Base-by-base conservation (phyloP, 169 alveolate species). In the Plasmodium yoelii region DNA sequence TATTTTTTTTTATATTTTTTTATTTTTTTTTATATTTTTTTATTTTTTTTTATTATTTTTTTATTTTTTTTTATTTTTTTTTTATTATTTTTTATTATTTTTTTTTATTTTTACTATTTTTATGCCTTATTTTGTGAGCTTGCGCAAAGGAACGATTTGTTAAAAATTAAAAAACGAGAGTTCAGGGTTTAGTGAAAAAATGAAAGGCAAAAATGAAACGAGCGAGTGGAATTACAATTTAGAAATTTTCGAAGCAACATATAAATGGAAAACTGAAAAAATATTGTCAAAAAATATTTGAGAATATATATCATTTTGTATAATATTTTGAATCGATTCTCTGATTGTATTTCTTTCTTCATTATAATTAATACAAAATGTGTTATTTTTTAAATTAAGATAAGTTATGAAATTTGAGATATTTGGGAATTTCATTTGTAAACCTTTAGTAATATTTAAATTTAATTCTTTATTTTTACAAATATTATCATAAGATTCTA, bases 391-490 rank as follows among this genome's bases (percentile, higher is more conserved):
- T 47, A 84, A 64, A 18, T 70, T 84, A 47, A 84, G 47, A 57
- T 84, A 70, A 5, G 56, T 18, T 49, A 84, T 24, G 10, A 84
- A 84, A 24, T 84, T 84, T 1, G 91, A 84, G 4, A 68, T 67
- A 42, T 84, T 84, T 18, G 91, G 91, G 49, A 57, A 84, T 64
- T 70, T 84, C 91, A 84, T 84, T 42, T 69, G 84, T 46, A 84
- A 71, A 18, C 91, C 91, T 63, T 64, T 84, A 8, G 91, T 84
- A 10, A 84, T 84, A 49, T 15, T 84, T 12, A 84, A 12, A 18
- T 55, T 46, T 57, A 84, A 55, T 22, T 56, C 87, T 60, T 59
- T 84, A n/a, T 56, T 68, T 51, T 42, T 70, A 47, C 91, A 84
- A 39, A 84, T 84, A 44, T 70, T 73, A 51, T 84, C 91, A 63